Conservation (phyloP, 108 stramenopile genomes). For the Stephanodiscus triporus region DNA sequence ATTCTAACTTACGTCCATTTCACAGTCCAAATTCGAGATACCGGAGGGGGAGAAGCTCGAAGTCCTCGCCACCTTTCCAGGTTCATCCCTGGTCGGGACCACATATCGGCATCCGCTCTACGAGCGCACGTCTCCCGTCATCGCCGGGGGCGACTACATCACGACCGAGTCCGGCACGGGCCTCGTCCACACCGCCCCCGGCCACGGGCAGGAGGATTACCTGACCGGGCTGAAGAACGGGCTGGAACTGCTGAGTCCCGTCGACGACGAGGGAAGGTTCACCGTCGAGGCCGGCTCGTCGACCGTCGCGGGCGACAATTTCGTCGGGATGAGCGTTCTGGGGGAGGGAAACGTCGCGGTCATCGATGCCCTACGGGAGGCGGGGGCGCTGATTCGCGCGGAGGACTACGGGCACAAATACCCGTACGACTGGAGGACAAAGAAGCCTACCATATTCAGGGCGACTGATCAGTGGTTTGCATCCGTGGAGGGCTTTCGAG, state of each 20-base stretch:
- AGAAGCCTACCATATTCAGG: conserved; percentile 98
- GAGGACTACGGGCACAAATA: conserved; percentile 98
- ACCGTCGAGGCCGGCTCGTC: conserved; percentile 88
- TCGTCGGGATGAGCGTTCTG: conserved; percentile 87
- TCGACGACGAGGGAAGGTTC: conserved; percentile 94
- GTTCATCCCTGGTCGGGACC: conserved; percentile 75
- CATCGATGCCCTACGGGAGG: conserved; percentile 77
- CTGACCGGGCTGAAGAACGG: conserved; percentile 86
- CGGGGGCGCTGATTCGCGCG: conserved; percentile 78
- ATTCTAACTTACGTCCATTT: conserved; percentile 10
- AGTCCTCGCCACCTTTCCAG: conserved; percentile 60
- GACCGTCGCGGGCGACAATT: conserved; percentile 56
- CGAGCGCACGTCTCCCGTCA: conserved; percentile 77
- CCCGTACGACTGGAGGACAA: conserved; percentile 99
- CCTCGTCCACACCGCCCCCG: conserved; percentile 98
- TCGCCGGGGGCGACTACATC: conserved; percentile 97
- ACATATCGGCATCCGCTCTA: conserved; percentile 87
- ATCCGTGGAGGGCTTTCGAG: conserved; percentile 92
- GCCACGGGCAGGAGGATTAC: conserved; percentile 99
- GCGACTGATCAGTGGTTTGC: conserved; percentile 99
- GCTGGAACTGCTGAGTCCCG: conserved; percentile 85
- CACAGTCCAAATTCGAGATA: conserved; percentile 69
- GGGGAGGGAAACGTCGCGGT: conserved; percentile 91
- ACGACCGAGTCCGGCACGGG: conserved; percentile 98
- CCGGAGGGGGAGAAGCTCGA: conserved; percentile 73